Base-by-base conservation (phyloP, 768 basidiomycete species). In the Panus rudis region DNA sequence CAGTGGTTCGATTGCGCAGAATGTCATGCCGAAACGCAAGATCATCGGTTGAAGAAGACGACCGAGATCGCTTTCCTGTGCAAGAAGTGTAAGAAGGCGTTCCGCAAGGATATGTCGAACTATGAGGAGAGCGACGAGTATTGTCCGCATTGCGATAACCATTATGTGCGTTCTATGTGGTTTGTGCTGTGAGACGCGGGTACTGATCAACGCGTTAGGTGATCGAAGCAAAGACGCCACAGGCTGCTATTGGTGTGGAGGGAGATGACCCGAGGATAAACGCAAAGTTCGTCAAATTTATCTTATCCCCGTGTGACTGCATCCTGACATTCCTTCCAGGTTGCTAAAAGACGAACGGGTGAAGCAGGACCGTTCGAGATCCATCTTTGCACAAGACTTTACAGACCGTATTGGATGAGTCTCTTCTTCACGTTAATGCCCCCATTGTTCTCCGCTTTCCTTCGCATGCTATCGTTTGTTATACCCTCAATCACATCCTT, bases 61-160 rank as follows among this genome's bases (percentile, higher is more conserved):
- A 70, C 72, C 31, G 96, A 99, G 67, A 89, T 90, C 87, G 64
- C 66, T 4, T 89, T 91, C 57, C 64, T 76, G 45, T 91, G 87
- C 67, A 91, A 91, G 60, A 90, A 90, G 63, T 90, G 88, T 69
- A 89, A 87, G 63, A 96, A 94, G 67, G 92, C 91, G 4, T 98
- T 99, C 59, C 69, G 93, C 51, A 98, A 99, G 68, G 92, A 97
- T 63, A 92, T 97, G 91, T 50, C 71, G 0, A 64, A 63, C 6
- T 98, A 90, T 56, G 94, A 98, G 54, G 94, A 99, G 61, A 92
- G 91, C 57, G 93, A 98, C 60, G 96, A 99, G 64, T 98, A 83
- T 60, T 98, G 96, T 60, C 96, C 94, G 0, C 86, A 96, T 63
- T 97, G 96, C 59, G 96, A 97, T 64, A 98, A 98, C 60, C 93